Base-by-base conservation (phyloP, 345 rosid genomes). In the Gossypium herbaceum region DNA sequence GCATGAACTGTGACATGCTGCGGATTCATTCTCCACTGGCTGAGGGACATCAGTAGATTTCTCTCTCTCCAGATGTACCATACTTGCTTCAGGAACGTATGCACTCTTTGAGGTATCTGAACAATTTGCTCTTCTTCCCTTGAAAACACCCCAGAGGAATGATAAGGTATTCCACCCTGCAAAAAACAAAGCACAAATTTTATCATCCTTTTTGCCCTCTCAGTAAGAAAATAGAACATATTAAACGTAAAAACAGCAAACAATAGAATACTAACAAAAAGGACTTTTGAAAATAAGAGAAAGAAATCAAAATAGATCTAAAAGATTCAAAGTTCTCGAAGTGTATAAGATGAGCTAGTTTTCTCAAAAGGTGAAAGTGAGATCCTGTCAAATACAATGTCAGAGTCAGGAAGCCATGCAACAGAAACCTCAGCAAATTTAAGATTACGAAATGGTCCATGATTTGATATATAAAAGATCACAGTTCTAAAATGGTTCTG, bases 121-220 rank as follows among this genome's bases (percentile, higher is more conserved):
- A 77, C 70, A 77, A 60, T 10, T 81, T 45, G 71, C 82, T 79
- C 78, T 85, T 78, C 84, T 90, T 83, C 90, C 91, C 78, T 85
- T 89, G 82, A 93, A 95, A 62, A 93, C 97, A 57, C 97, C 99
- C 99, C 99, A 95, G 48, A 95, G 86, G 80, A 89, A 95, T 84
- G 81, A 85, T 57, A 93, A 79, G 85, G 84, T 83, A 87, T 95
- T 95, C 99, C 99, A 95, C 72, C 97, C 97, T 92, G 93, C 76
- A 80, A 86, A 41, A 9, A 72, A 24, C 44, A 71, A 47, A 64
- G 29, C 13, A 44, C 13, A 66, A 76, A 51, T 64, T 72, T 77
- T 41, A 66, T 72, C 12, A 9, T 13, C 57, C n/a, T 25, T 65
- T n/a, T 52, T 20, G 44, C 29, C 24, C 3, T 43, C 24, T 25